phyloP scores from a whole-genome alignment of 495 filamentous ascomycete genomes.

The Stereocaulon alpinum region DNA sequence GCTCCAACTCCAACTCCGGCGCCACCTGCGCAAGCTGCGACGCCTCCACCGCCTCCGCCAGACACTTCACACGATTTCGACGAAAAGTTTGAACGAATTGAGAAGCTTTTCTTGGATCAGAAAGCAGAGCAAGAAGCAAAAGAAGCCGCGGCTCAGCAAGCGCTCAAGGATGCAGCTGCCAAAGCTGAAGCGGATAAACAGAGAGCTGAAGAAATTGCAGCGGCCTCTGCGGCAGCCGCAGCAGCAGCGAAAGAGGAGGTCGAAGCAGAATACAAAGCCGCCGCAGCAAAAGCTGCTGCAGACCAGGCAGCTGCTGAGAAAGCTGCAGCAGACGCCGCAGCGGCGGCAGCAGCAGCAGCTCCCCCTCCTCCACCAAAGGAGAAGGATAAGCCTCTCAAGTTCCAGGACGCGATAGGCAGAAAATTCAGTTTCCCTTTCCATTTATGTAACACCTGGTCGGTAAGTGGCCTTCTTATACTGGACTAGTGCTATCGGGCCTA shows the following conservation, averaged over 20 bases:
- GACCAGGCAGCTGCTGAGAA: slow-evolving; percentile 22
- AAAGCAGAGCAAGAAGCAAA: slow-evolving; percentile 36
- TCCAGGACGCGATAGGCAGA: slow-evolving; percentile 76
- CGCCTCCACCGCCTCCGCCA: slow-evolving; percentile 23
- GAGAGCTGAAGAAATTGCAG: slow-evolving; percentile 40
- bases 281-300: slow-evolving; percentile 23
- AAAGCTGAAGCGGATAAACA: slow-evolving; percentile 44
- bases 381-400: slow-evolving; percentile 60
- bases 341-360: slow-evolving; percentile 22
- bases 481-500: neutral
- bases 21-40: slow-evolving; percentile 23
- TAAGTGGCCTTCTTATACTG: slow-evolving; percentile 32
- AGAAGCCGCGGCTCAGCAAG: slow-evolving; percentile 34
- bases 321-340: slow-evolving; percentile 33
- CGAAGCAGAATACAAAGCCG: slow-evolving; percentile 27
- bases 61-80: slow-evolving; percentile 34
- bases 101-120: slow-evolving; percentile 42
- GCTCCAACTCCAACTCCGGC: slow-evolving; percentile 17
- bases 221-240: slow-evolving; percentile 33
- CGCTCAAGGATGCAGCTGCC: slow-evolving; percentile 29
- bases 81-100: slow-evolving; percentile 38
- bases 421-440: slow-evolving; percentile 82
- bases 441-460: slow-evolving; percentile 69
- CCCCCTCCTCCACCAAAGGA: slow-evolving; percentile 28
- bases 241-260: slow-evolving; percentile 26